A percentile compares a stretch with the other conserved stretches of the same genome.
Evolutionary conservation across 2,329 filamentous ascomycete genomes (phyloP).

Genomic region (Capronia coronata): DNA sequence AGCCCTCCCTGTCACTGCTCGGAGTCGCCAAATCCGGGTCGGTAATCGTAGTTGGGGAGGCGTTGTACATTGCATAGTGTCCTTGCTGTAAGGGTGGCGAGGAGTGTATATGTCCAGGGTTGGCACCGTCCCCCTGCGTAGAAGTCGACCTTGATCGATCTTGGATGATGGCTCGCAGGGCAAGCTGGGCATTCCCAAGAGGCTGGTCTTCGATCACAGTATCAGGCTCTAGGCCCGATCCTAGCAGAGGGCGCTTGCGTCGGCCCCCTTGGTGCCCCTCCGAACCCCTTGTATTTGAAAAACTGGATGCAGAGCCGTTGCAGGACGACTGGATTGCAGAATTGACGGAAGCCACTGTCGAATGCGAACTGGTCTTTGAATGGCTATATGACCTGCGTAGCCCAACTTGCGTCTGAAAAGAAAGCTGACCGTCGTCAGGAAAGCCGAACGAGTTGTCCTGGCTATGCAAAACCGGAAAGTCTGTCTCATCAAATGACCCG

Average conservation of each 20-base stretch:
- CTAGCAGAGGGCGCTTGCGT: slow-evolving; percentile 15
- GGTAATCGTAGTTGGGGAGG: slow-evolving; percentile 47
- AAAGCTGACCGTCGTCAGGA: slow-evolving; percentile 30
- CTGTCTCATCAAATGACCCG: slow-evolving; percentile 39
- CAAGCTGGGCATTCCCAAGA: slow-evolving; percentile 41
- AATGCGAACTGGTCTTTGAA: slow-evolving; percentile 40
- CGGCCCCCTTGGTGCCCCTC: slow-evolving; percentile 12
- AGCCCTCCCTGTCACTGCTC: slow-evolving; percentile 48
- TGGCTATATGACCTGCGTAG: slow-evolving; percentile 32
- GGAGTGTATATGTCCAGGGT: slow-evolving; percentile 36
- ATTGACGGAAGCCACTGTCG: slow-evolving; percentile 37
- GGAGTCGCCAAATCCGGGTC: slow-evolving; percentile 48
- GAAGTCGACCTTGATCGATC: slow-evolving; percentile 31
- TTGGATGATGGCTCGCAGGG: slow-evolving; percentile 42
- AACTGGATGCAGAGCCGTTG: slow-evolving; percentile 31
- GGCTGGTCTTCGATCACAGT: slow-evolving; percentile 30
- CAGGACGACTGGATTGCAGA: slow-evolving; percentile 40
- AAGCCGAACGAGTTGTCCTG: slow-evolving; percentile 38
- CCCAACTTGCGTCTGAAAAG: slow-evolving; percentile 18
- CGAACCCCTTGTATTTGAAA: slow-evolving; percentile 10
- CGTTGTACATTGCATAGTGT: slow-evolving; percentile 37
- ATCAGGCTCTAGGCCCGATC: slow-evolving; percentile 19
- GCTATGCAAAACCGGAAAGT: slow-evolving; percentile 35
- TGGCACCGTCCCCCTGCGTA: slow-evolving; percentile 23
- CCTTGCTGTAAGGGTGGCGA: slow-evolving; percentile 40